Evolutionary conservation across 2,329 filamentous ascomycete genomes (phyloP), one percentile per base, ranked within the genome.

Genomic region (Ploettnerulaceae sp.): DNA sequence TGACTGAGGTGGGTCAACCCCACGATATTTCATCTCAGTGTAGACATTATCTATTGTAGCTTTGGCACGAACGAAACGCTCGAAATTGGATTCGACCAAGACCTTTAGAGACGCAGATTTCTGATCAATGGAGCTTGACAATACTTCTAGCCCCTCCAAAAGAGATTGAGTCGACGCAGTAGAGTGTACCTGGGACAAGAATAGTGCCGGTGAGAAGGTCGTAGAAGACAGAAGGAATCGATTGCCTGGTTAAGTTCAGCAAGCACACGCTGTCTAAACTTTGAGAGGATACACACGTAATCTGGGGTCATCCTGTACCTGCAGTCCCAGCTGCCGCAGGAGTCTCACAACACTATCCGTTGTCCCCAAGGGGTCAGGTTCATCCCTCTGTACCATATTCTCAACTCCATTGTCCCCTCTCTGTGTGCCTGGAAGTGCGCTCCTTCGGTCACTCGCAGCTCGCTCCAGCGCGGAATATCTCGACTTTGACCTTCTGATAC

Each of bases 31-130:
- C 93, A 98, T 98, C 67, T 98, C 93, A 52, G 84, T 94, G 69
- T 98, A 98, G 42, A 98, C 93, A 68, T 95, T 95, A 69, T 98
- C 93, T 61, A 98, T 97, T 6, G 91, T 97, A 14, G 91, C 88
- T 67, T 98, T 98, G 33, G 93, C 93, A 53, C 89, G 85, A 46
- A 98, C 93, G 70, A 98, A 98, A 56, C 91, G 85, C 68, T 98
- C 94, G 64, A 98, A 98, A 66, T 98, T 98, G 54, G 88, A 91
- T 67, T 98, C 93, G 18, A 98, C 93, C 14, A 98, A 76, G 8
- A 95, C 86, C 65, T 98, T 98, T 51, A 98, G 77, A 3, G 90
- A 96, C 0, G 91, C 93, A 0, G 91, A 96, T 67, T 98, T 98
- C 68, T 97, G 88, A 61, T 97, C 93, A 61, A 98, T 98, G 1